phyloP scores from a whole-genome alignment of 2,329 filamentous ascomycete species.

The Colletotrichum euphorbiae region DNA sequence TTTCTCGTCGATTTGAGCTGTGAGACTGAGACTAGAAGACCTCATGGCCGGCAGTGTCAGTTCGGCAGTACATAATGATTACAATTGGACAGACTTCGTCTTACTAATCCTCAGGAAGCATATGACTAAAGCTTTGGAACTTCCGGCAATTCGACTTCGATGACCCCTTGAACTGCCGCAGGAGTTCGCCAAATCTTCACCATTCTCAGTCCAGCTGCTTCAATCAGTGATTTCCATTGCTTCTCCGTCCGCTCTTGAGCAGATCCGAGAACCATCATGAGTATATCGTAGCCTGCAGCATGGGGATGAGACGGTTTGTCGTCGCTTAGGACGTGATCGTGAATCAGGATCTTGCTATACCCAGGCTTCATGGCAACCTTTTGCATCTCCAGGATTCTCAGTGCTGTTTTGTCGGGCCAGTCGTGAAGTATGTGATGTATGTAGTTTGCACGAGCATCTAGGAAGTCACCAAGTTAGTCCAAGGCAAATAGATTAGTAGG shows the following conservation, averaged over 20 bases:
- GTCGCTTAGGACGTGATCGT: slow-evolving; percentile 53
- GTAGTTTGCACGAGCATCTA: slow-evolving; percentile 60
- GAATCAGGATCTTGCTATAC: slow-evolving; percentile 50
- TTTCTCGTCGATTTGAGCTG: too few relatives aligned
- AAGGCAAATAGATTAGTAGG: neutral
- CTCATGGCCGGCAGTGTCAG: too few relatives aligned
- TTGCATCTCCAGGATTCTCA: slow-evolving; percentile 55
- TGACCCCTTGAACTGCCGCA: slow-evolving; percentile 2
- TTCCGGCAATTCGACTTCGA: slow-evolving; percentile 13
- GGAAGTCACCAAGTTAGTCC: neutral
- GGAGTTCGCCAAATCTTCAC: slow-evolving; percentile 24
- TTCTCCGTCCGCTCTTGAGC: slow-evolving; percentile 18
- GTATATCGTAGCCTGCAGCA: slow-evolving; percentile 9
- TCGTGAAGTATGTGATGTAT: slow-evolving; percentile 68
- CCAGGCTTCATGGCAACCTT: slow-evolving; percentile 58
- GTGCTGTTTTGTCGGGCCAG: slow-evolving; percentile 60
- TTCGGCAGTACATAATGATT: too few relatives aligned
- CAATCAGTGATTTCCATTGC: slow-evolving; percentile 18
- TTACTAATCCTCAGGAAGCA: too few relatives aligned
- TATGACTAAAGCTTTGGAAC: slow-evolving; percentile 47
- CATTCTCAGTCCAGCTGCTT: slow-evolving; percentile 17
- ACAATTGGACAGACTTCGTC: too few relatives aligned
- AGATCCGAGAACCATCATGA: slow-evolving; percentile 19
- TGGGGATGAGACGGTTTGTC: slow-evolving; percentile 41
- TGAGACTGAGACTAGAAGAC: too few relatives aligned